Conservation (phyloP, 106 monocot genomes). For the Dioscorea zingiberensis region DNA sequence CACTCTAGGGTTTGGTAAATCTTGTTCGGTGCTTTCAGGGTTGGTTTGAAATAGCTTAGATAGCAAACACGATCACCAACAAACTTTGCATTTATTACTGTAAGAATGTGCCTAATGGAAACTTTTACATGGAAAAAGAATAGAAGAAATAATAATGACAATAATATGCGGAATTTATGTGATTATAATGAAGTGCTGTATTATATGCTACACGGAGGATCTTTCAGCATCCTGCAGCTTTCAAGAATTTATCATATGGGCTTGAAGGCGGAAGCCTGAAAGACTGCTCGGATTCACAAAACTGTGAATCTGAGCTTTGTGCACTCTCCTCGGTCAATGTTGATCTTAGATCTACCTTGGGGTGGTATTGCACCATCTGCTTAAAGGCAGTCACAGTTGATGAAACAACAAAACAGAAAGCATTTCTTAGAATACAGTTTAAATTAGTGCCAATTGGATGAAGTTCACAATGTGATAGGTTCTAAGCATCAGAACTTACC, state of each 20-base stretch:
- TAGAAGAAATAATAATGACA: too few species aligned
- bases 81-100: too few species aligned
- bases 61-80: too few species aligned
- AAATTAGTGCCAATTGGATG: neutral
- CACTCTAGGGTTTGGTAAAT: too few species aligned
- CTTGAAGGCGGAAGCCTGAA: slow-evolving; percentile 90
- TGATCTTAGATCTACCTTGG: slow-evolving; percentile 13
- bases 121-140: too few species aligned
- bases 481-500: slow-evolving; percentile 16
- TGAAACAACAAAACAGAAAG: neutral
- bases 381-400: neutral
- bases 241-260: slow-evolving; percentile 95
- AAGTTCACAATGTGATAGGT: neutral
- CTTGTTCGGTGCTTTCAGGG: too few species aligned
- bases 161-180: too few species aligned
- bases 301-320: slow-evolving; percentile 16
- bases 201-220: too few species aligned
- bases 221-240: slow-evolving; percentile 63
- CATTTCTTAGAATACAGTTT: neutral
- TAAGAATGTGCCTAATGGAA: too few species aligned
- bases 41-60: too few species aligned
- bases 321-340: neutral
- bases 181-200: too few species aligned
- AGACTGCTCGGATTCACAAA: slow-evolving; percentile 46
- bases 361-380: neutral